Evolutionary conservation across 2,329 filamentous ascomycete genomes (phyloP).

Genomic region (Talaromyces sp.): DNA sequence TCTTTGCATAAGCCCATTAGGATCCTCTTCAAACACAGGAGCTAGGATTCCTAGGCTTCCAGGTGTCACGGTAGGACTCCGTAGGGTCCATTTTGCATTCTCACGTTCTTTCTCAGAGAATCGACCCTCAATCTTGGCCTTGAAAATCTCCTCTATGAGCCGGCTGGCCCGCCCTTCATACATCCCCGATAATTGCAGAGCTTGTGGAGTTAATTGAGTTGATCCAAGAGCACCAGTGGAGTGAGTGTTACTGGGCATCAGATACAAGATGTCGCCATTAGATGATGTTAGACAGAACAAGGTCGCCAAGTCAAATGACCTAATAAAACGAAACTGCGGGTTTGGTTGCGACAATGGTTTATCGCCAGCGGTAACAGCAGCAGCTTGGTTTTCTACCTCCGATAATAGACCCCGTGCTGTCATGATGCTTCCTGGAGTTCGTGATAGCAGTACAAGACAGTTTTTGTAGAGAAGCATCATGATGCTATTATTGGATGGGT

Average conservation of each 20-base stretch:
- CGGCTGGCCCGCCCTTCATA: constrained; percentile 74
- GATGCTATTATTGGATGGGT: constrained; percentile 49
- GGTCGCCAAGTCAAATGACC: constrained; percentile 64
- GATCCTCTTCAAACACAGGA: constrained; percentile 37
- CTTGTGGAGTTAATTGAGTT: constrained; percentile 47
- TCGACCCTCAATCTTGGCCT: constrained; percentile 77
- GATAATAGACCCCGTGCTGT: constrained; percentile 74
- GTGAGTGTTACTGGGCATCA: constrained; percentile 25
- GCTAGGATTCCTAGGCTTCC: constrained; percentile 50
- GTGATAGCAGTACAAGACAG: constrained; percentile 70
- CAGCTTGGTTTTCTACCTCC: constrained; percentile 76
- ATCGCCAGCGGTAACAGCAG: constrained; percentile 36
- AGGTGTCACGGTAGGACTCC: constrained; percentile 58
- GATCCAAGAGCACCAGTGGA: constrained; percentile 17
- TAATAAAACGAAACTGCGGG: constrained; percentile 67
- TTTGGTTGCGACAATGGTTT: constrained; percentile 16
- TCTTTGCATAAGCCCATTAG: constrained; percentile 49
- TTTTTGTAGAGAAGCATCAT: constrained; percentile 84
- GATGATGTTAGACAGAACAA: constrained; percentile 58
- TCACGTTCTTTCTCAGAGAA: constrained; percentile 82
- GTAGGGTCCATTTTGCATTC: constrained; percentile 71
- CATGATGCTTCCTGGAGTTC: constrained; percentile 56
- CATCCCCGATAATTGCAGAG: constrained; percentile 65
- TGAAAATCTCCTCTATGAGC: constrained; percentile 78
- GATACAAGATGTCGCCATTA: constrained; percentile 34